A percentile compares a stretch with the other conserved stretches of the same genome.
These are phyloP conservation scores for Geotrichum fermentans DNA, from an alignment of 1,139 yeast species.

Conservation along the genomic window DNA sequence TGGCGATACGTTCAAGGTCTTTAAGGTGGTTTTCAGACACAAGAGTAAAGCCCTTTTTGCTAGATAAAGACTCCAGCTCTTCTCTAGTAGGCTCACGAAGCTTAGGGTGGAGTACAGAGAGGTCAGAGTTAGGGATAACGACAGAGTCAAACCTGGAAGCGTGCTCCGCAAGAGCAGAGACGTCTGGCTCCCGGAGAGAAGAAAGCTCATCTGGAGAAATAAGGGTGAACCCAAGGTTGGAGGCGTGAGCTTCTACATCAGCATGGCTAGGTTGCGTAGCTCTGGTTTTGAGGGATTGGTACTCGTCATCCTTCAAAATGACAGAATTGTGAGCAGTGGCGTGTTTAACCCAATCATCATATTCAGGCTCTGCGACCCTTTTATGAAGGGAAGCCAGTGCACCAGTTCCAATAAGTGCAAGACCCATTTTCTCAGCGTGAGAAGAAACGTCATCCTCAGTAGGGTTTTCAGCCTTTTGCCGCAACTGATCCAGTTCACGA, in stretches of 20 bases:
- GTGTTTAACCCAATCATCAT: constrained; percentile 26
- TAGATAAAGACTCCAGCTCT: constrained; percentile 32
- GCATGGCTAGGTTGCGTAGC: constrained; percentile 18
- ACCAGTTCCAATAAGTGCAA: constrained; percentile 28
- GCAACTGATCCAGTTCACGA: constrained; percentile 28
- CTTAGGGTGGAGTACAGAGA: constrained; percentile 10
- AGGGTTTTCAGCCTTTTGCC: constrained; percentile 17
- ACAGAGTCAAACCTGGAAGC: constrained; percentile 32
- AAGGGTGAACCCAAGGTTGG: constrained; percentile 8
- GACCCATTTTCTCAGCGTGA: constrained; percentile 27
- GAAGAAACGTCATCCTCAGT: constrained; percentile 15
- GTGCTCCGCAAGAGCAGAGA: constrained; percentile 26
- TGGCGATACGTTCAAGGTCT: constrained; percentile 20
- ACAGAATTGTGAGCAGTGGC: constrained; percentile 19
- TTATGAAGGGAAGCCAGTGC: constrained; percentile 28
- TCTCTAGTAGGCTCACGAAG: constrained; percentile 34
- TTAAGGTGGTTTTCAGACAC: constrained; percentile 14
- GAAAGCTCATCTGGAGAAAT: constrained; percentile 28
- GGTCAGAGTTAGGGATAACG: constrained; percentile 36
- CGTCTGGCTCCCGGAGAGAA: constrained; percentile 34
- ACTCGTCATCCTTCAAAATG: constrained; percentile 23
- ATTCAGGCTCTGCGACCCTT: constrained; percentile 28
- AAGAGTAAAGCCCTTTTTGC: constrained; percentile 27
- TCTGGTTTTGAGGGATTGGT: constrained; percentile 19
- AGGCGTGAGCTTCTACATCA: constrained; percentile 38